Evolutionary conservation across 352 stramenopile genomes (phyloP).

Genomic region (Phytopythium helicoides): DNA sequence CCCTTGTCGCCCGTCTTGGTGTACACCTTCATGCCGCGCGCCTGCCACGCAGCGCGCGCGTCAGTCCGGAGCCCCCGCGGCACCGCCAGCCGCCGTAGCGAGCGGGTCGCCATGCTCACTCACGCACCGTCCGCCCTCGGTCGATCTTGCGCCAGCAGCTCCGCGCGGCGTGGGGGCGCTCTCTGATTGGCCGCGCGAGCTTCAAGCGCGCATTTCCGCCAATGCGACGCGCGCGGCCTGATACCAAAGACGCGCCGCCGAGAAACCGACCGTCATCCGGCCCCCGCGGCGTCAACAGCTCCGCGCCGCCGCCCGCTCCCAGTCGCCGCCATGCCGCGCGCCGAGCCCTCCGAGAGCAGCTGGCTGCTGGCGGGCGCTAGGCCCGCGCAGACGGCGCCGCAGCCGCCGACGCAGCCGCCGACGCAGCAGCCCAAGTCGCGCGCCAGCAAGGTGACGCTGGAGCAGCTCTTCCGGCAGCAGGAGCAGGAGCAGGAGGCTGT

Average conservation of each 20-base stretch:
- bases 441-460: slow-evolving; percentile 6
- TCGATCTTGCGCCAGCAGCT: too few species aligned
- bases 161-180: too few species aligned
- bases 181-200: too few species aligned
- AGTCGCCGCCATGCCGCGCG: not conserved
- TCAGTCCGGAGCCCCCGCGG: not conserved
- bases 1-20: slow-evolving; percentile 92
- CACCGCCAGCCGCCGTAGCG: not conserved
- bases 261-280: too few species aligned
- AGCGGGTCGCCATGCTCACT: too few species aligned
- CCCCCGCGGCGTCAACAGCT: too few species aligned
- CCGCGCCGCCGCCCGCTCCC: too few species aligned
- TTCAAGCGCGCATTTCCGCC: too few species aligned
- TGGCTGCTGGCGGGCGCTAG: slow-evolving; percentile 1
- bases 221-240: too few species aligned
- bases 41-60: slow-evolving; percentile 2
- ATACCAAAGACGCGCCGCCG: too few species aligned
- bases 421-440: slow-evolving; percentile 4
- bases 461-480: slow-evolving; percentile 9
- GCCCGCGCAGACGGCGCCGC: slow-evolving; percentile 10
- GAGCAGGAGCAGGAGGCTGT: slow-evolving; percentile 5
- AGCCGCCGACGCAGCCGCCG: slow-evolving; percentile 9
- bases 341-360: not conserved
- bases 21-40: slow-evolving; percentile 85
- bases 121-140: too few species aligned